Conservation (phyloP, 495 filamentous ascomycete species). For the Saxophila tyrrhenica region DNA sequence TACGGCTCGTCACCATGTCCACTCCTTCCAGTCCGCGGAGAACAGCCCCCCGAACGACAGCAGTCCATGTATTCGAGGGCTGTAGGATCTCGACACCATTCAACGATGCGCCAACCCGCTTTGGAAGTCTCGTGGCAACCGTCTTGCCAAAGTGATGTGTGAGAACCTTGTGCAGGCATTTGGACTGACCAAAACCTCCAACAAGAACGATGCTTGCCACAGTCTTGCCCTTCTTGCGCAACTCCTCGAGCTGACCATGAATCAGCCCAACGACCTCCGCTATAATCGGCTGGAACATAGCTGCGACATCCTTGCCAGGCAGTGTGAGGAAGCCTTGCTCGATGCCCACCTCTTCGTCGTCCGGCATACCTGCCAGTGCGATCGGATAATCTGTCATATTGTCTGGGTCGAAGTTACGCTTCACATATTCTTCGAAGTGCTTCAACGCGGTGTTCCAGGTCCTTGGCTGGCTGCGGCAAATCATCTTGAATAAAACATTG, state of each 20-base stretch:
- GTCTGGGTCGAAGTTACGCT: slow-evolving; percentile 30
- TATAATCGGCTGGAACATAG: slow-evolving; percentile 32
- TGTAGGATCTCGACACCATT: slow-evolving; percentile 30
- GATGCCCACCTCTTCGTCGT: slow-evolving; percentile 19
- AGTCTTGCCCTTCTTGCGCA: neutral
- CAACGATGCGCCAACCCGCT: neutral
- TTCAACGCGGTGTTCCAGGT: slow-evolving; percentile 4
- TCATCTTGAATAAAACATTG: neutral
- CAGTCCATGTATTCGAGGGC: slow-evolving; percentile 33
- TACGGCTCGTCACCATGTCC: slow-evolving; percentile 22
- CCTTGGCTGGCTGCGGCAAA: neutral
- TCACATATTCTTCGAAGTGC: slow-evolving; percentile 40
- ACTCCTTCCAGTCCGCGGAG: slow-evolving; percentile 22
- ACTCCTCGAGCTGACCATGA: slow-evolving; percentile 25
- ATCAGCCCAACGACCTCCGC: slow-evolving; percentile 30
- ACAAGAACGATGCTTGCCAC: slow-evolving; percentile 29
- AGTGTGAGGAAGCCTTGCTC: slow-evolving; percentile 19
- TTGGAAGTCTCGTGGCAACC: too few species aligned
- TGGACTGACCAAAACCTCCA: slow-evolving; percentile 33
- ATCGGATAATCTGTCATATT: slow-evolving; percentile 19
- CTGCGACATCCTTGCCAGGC: slow-evolving; percentile 26
- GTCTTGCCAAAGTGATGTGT: slow-evolving; percentile 21
- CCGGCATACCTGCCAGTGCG: slow-evolving; percentile 21
- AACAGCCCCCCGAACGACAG: slow-evolving; percentile 25
- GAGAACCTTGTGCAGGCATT: slow-evolving; percentile 26